Evolutionary conservation across 2,329 filamentous ascomycete species (phyloP), one percentile per base, ranked within the genome.

Genomic region (Alternaria burnsii): DNA sequence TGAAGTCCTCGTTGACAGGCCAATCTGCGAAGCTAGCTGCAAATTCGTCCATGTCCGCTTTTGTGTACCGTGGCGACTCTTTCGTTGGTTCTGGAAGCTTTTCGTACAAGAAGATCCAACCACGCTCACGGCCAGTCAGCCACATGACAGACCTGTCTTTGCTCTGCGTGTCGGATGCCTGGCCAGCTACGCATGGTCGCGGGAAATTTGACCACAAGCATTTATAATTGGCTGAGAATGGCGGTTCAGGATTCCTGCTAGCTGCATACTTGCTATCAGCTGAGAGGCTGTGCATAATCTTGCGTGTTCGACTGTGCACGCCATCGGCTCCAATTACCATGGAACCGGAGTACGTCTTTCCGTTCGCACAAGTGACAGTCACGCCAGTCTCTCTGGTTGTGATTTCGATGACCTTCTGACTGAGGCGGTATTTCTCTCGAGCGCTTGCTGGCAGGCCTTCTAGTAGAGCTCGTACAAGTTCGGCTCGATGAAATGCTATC

Each of bases 251-350:
- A 24, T 54, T 54, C 2, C 20, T 14, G 30, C 30, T 18, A n/a
- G 30, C 30, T 36, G 52, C 44, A 16, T 38, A 54, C 3, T 22
- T 24, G 20, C 16, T 26, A 7, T 54, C 30, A 4, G 20, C 30
- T 20, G 52, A 46, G 22, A 54, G 52, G 1, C n/a, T 54, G 41
- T 46, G 41, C 52, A 54, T 54, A 5, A 44, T 44, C 26, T 54
- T 54, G 9, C 52, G 52, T 3, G 52, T 54, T 46, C 20, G 52
- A 10, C 52, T 54, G 30, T 54, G 52, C 7, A 54, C 41, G 22
- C 52, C 52, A 10, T 54, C 52, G 22, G 52, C 52, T 4, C 52
- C 52, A 28, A 54, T 20, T 0, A 54, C 52, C 41, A 54, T 54
- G 0, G 52, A 54, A 26, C 52, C 52, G 11, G 20, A 18, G 8